Percentiles rank a stretch among this genome's conserved stretches.
Evolutionary conservation across 2,329 filamentous ascomycete species (phyloP).

Genomic region (Ceratocystis harringtonii): DNA sequence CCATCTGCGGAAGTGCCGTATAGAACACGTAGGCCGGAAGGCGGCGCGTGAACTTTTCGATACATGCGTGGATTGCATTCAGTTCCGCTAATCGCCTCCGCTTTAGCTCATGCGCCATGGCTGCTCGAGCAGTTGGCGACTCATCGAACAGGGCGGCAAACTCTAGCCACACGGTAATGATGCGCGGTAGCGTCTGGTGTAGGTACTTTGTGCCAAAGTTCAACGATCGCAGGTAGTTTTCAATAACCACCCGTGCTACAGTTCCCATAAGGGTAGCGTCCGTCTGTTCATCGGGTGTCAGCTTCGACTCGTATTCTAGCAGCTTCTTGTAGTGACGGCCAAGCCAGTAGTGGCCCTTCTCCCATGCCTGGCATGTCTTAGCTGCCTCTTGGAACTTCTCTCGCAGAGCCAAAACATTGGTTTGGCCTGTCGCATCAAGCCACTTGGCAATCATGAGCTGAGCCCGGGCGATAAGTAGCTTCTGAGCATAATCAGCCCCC

Average conservation of each 20-base stretch:
- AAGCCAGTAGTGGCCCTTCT: slow-evolving; percentile 94
- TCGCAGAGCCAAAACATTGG: slow-evolving; percentile 64
- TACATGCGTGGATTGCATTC: slow-evolving; percentile 52
- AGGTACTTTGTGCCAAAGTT: slow-evolving; percentile 87
- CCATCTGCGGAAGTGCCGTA: slow-evolving; percentile 74
- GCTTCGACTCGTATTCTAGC: slow-evolving; percentile 69
- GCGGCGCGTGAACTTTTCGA: slow-evolving; percentile 62
- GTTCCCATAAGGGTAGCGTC: slow-evolving; percentile 68
- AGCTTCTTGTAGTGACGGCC: slow-evolving; percentile 96
- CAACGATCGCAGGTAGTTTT: slow-evolving; percentile 81
- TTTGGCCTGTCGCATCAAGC: slow-evolving; percentile 91
- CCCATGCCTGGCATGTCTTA: slow-evolving; percentile 59
- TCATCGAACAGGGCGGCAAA: slow-evolving; percentile 63
- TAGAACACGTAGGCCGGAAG: slow-evolving; percentile 68
- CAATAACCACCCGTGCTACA: slow-evolving; percentile 72
- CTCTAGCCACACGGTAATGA: slow-evolving; percentile 89
- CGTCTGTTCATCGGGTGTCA: slow-evolving; percentile 61
- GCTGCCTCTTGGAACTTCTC: slow-evolving; percentile 71
- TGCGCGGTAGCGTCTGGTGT: slow-evolving; percentile 81
- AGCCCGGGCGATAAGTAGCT: slow-evolving; percentile 56
- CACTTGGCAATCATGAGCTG: slow-evolving; percentile 88
- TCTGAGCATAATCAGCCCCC: slow-evolving; percentile 33
- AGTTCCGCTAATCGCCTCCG: slow-evolving; percentile 49
- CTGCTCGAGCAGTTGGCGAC: slow-evolving; percentile 32
- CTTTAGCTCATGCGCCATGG: slow-evolving; percentile 36